Evolutionary conservation across 768 basidiomycete species (phyloP).

Genomic region (Suillus bovinus): DNA sequence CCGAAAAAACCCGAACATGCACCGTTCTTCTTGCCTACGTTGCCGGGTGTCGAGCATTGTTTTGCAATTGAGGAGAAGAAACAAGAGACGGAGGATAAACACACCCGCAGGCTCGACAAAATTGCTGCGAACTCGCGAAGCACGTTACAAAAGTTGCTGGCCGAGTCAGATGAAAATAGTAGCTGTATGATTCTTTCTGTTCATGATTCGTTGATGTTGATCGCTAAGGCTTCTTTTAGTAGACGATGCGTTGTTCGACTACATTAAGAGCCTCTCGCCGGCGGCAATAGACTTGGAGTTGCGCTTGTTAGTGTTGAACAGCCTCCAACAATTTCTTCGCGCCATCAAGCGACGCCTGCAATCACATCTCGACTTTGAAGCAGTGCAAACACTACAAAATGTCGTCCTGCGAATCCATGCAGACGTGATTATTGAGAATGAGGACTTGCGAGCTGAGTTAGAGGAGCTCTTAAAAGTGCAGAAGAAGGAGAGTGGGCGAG

Average conservation of each 20-base stretch:
- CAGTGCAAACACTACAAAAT: constrained; percentile 83
- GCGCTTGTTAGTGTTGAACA: constrained; percentile 69
- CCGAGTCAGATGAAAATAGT: constrained; percentile 51
- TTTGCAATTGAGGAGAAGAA: constrained; percentile 61
- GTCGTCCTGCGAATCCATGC: constrained; percentile 86
- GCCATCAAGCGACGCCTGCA: constrained; percentile 72
- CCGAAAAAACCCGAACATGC: constrained; percentile 95
- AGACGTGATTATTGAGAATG: constrained; percentile 72
- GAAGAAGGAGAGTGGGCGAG: constrained; percentile 70
- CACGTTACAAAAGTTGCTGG: constrained; percentile 68
- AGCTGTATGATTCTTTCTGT: constrained; percentile 58
- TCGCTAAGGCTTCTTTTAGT: constrained; percentile 12
- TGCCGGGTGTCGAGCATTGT: constrained; percentile 83
- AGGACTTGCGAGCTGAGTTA: constrained; percentile 60
- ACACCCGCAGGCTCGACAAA: constrained; percentile 55
- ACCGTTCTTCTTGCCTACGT: constrained; percentile 94
- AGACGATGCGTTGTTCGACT: constrained; percentile 85
- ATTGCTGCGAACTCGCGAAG: constrained; percentile 55
- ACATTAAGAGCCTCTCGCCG: constrained; percentile 84
- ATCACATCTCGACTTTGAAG: constrained; percentile 91
- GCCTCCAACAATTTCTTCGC: constrained; percentile 66
- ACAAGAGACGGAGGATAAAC: constrained; percentile 37
- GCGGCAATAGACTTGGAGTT: constrained; percentile 91
- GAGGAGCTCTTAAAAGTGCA: constrained; percentile 65
- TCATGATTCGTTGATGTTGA: constrained; percentile 8